Base-by-base conservation (phyloP, 257 asterid genomes). In the Przewalskia tangutica region DNA sequence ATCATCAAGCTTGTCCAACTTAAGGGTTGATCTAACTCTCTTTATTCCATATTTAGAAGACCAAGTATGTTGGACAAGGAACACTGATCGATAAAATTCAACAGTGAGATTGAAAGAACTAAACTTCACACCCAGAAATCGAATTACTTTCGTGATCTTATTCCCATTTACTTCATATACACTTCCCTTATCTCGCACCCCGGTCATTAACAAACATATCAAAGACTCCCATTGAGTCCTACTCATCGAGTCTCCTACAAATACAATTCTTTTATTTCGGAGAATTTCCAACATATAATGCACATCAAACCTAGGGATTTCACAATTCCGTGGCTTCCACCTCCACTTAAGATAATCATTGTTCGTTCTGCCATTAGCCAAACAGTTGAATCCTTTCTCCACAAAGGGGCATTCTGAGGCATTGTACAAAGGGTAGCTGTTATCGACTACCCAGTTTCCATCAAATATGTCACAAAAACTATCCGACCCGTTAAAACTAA, bases 181-280 rank as follows among this genome's bases (percentile, higher is more conserved):
- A 82, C 90, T 91, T 23, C 50, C 60, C 89, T 91, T 90, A 77
- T 91, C 92, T 73, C 88, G 91, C 84, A 91, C 89, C 64, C 94
- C 97, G 0, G 88, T 87, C 96, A 93, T 93, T 48, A 93, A 82
- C 87, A 93, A 71, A 82, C 96, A 93, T 85, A 91, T 91, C 89
- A 93, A 88, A 70, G 97, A 93, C 86, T 93, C 97, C 97, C 97
- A 93, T 79, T 93, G 94, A 9, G 97, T 91, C 85, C 96, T 89
- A 80, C 97, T 89, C 97, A 93, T 91, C 0, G 97, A 93, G 80
- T 93, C 97, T 64, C 97, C 97, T 65, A 93, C 97, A 79, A 93
- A 93, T 63, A 91, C 94, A 81, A 93, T 87, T 66, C 92, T 85
- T 63, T 90, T 91, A 79, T 90, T 85, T 42, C 91, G 84, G 3